Evolutionary conservation across 1,139 yeast genomes (phyloP).

Genomic region (Candida tetrigidarum): DNA sequence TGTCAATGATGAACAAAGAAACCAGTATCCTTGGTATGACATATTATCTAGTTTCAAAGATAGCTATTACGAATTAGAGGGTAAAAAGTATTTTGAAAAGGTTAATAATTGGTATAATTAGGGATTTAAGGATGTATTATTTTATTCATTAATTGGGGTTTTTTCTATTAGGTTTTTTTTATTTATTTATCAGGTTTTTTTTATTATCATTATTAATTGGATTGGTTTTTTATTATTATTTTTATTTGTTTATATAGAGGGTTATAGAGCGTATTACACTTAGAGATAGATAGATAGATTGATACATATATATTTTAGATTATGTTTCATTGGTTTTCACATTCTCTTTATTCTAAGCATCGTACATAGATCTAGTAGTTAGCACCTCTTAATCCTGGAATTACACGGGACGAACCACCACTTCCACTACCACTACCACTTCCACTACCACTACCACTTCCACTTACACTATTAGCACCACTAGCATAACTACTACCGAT

Average conservation of each 20-base stretch:
- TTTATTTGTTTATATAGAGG: neutral
- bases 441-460: conserved; percentile 1
- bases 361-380: conserved; percentile 8
- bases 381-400: conserved; percentile 13
- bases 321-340: no score
- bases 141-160: no score
- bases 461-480: neutral
- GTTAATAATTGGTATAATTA: conserved; percentile 33
- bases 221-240: conserved; percentile 1
- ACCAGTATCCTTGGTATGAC: conserved; percentile 17
- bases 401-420: conserved; percentile 1
- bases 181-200: neutral
- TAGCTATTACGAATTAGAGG: conserved; percentile 36
- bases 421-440: neutral
- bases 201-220: conserved; percentile 1
- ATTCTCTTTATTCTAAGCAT: no score
- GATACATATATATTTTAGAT: neutral
- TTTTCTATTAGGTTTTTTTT: conserved; percentile 6
- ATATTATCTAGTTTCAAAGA: conserved; percentile 28
- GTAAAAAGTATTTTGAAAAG: conserved; percentile 35
- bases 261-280: conserved; percentile 4
- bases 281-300: neutral
- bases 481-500: neutral
- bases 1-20: conserved; percentile 13
- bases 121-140: no score